Base-by-base conservation (phyloP, 2,329 filamentous ascomycete genomes). In the Fusarium tjaetaba region DNA sequence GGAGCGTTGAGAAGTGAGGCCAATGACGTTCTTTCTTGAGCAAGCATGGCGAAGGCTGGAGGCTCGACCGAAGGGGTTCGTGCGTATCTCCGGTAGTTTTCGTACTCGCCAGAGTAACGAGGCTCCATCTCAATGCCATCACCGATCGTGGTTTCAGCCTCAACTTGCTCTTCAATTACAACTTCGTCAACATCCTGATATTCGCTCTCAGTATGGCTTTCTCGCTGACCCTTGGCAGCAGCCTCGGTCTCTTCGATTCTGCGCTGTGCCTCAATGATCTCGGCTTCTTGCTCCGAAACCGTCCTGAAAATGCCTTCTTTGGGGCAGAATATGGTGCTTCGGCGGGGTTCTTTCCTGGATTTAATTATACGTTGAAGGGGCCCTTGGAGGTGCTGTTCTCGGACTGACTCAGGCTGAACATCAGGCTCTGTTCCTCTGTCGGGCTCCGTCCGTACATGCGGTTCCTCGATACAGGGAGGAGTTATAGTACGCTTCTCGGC, bases 251-350 rank as follows among this genome's bases (percentile, higher is more conserved):
- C 70, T 28, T 79, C 72, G 11, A 72, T 76, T 43, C 78, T 76
- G 28, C 78, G 73, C 45, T 81, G 78, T 1, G 78, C 80, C 64
- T 85, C 82, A 63, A 86, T 79, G 10, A 82, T 84, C 24, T 85
- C 84, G 16, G 86, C 84, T 65, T 89, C 87, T 67, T 87, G 82
- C 72, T 89, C 85, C 4, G 89, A 88, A 49, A 91, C 82, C 5
- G 89, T 89, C 53, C 88, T 87, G 78, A 92, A 91, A 61, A 90
- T 88, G 53, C 90, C 92, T 76, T 92, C 86, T 24, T 87, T 86
- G 10, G 91, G 89, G 18, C 89, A 87, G 74, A 92, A 89, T 61
- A 91, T 86, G 42, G 87, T 88, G 76, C 85, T 88, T 32, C 79
- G 87, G 73, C 84, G 86, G 63, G 81, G 83, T 75, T 80, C 85